phyloP scores from a whole-genome alignment of 139 green algal species.

The Chlorella sp. region DNA sequence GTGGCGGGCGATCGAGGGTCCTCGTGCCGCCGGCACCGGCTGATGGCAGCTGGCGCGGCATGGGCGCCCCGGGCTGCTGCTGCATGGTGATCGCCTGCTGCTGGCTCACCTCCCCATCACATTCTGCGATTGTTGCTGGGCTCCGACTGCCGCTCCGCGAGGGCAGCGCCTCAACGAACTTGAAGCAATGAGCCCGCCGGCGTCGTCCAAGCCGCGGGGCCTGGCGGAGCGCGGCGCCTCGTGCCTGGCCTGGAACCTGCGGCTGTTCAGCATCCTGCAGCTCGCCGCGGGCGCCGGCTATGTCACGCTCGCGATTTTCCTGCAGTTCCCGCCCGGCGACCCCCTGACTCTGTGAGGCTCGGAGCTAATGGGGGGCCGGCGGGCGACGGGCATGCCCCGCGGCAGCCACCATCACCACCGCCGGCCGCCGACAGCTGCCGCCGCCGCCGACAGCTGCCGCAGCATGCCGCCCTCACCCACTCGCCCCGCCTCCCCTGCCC shows the following conservation, averaged over 20 bases:
- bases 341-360: conserved; percentile 27
- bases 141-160: too few species aligned
- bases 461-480: background rate
- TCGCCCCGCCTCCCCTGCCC: background rate
- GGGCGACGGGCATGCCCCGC: too few species aligned
- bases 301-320: conserved; percentile 22
- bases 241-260: conserved; percentile 13
- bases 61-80: too few species aligned
- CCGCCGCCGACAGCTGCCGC: background rate
- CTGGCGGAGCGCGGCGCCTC: conserved; percentile 2
- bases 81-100: too few species aligned
- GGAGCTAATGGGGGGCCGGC: background rate
- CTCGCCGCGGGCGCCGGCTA: conserved; percentile 14
- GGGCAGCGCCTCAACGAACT: too few species aligned
- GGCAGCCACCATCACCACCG: too few species aligned
- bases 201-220: too few species aligned
- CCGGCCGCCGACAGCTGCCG: background rate
- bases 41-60: too few species aligned
- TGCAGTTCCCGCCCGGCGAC: conserved; percentile 37
- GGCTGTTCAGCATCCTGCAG: conserved; percentile 29
- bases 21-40: too few species aligned
- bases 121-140: background rate
- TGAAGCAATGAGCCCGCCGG: too few species aligned
- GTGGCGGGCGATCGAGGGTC: too few species aligned
- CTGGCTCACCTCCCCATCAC: too few species aligned